Evolutionary conservation across 2,329 filamentous ascomycete genomes (phyloP).

Genomic region (Ophiostoma perfectum): DNA sequence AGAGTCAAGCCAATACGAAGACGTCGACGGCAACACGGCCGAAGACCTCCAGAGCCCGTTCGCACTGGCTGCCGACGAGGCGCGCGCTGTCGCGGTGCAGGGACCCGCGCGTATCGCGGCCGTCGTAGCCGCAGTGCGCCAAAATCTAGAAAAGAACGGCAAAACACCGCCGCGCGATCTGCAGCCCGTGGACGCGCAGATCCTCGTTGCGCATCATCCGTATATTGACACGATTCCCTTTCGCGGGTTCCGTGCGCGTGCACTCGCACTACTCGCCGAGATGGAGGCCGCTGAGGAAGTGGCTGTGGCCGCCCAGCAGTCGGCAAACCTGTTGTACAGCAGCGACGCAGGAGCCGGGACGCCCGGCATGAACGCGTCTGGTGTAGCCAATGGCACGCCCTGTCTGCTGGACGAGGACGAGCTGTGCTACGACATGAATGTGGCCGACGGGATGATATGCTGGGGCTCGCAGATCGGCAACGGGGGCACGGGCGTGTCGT

Average conservation of each 20-base stretch:
- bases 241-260: constrained; percentile 32
- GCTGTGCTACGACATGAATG: constrained; percentile 35
- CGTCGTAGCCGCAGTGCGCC: constrained; percentile 26
- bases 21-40: background rate
- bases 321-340: background rate
- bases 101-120: constrained; percentile 28
- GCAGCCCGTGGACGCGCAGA: constrained; percentile 32
- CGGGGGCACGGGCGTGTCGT: constrained; percentile 17
- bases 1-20: constrained; percentile 23
- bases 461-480: constrained; percentile 34
- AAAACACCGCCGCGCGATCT: constrained; percentile 30
- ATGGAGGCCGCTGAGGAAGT: constrained; percentile 22
- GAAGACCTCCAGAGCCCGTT: constrained; percentile 32
- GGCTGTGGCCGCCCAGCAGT: constrained; percentile 9
- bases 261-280: constrained; percentile 28
- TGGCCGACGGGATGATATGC: constrained; percentile 35
- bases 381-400: background rate
- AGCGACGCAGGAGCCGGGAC: background rate
- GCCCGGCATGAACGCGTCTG: background rate
- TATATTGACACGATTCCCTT: constrained; percentile 37
- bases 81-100: constrained; percentile 27
- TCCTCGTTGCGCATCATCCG: constrained; percentile 35
- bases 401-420: constrained; percentile 34
- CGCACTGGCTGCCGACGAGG: constrained; percentile 29
- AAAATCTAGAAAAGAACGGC: constrained; percentile 27